phyloP scores from a whole-genome alignment of 495 filamentous ascomycete species.

The Beverwykella pulmonaria region DNA sequence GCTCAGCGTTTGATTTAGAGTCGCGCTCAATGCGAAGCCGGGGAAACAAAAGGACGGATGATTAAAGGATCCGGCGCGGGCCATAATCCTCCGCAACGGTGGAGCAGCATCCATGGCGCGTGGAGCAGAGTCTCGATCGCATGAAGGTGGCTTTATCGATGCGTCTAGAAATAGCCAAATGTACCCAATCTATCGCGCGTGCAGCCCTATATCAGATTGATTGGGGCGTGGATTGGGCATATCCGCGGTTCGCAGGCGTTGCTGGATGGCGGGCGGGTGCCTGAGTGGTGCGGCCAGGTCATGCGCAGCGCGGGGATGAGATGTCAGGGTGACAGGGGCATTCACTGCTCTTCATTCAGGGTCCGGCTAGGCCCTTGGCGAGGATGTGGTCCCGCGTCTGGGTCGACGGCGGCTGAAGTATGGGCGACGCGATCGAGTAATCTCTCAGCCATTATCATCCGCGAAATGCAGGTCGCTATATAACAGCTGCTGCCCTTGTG shows the following conservation, averaged over 20 bases:
- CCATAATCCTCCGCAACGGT: neutral
- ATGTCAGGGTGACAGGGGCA: neutral
- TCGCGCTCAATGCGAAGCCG: neutral
- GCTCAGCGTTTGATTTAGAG: neutral
- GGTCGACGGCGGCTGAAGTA: slow-evolving; percentile 17
- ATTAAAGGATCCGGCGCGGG: slow-evolving; percentile 3
- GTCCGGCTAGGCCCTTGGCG: slow-evolving; percentile 13
- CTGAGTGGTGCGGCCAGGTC: neutral
- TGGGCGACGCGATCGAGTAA: neutral
- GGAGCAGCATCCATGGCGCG: neutral
- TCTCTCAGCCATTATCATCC: neutral
- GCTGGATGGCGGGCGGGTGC: neutral
- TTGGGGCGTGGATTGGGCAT: neutral
- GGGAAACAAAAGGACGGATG: neutral
- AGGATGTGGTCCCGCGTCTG: slow-evolving; percentile 9
- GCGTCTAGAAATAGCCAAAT: neutral
- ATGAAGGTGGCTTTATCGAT: slow-evolving; percentile 11
- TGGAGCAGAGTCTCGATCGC: neutral
- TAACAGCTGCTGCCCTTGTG: neutral
- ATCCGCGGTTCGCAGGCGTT: too few relatives aligned
- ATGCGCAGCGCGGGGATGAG: neutral
- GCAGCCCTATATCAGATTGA: neutral
- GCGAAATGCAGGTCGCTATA: neutral
- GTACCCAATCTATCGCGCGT: neutral
- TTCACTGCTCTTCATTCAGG: slow-evolving; percentile 3